These are phyloP conservation scores for Salix caprea DNA, from an alignment of 345 rosid species.

Conservation along the genomic window DNA sequence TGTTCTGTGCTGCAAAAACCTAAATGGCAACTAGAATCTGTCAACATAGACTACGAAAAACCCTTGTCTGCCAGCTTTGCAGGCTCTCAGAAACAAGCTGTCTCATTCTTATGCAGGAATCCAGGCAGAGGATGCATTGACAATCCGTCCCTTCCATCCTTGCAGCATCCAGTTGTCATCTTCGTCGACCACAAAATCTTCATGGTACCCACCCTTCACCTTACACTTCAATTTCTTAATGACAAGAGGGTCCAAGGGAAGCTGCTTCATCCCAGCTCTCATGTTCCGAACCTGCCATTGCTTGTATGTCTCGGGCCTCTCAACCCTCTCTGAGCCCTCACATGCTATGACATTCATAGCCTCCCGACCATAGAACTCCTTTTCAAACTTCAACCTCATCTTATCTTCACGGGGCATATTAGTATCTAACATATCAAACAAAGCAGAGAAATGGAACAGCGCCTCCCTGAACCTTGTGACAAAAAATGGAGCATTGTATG, in stretches of 20 bases:
- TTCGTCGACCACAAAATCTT: constrained; percentile 30
- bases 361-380: constrained; percentile 25
- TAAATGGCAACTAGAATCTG: neutral
- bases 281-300: constrained; percentile 31
- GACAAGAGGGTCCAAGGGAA: constrained; percentile 15
- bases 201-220: constrained; percentile 20
- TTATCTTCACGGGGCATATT: constrained; percentile 7
- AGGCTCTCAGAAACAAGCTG: neutral
- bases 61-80: neutral
- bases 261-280: constrained; percentile 32
- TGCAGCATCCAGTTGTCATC: constrained; percentile 32
- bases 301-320: constrained; percentile 32
- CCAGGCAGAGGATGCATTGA: constrained; percentile 25
- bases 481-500: constrained; percentile 28
- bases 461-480: constrained; percentile 32
- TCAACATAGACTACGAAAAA: neutral
- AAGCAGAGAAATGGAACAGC: constrained; percentile 27
- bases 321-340: constrained; percentile 32
- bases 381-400: constrained; percentile 30
- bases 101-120: constrained; percentile 18
- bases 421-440: constrained; percentile 26
- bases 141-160: constrained; percentile 34
- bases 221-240: constrained; percentile 7
- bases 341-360: constrained; percentile 33
- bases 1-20: neutral